phyloP scores from a whole-genome alignment of 352 stramenopile genomes.

The Globisporangium lucens region DNA sequence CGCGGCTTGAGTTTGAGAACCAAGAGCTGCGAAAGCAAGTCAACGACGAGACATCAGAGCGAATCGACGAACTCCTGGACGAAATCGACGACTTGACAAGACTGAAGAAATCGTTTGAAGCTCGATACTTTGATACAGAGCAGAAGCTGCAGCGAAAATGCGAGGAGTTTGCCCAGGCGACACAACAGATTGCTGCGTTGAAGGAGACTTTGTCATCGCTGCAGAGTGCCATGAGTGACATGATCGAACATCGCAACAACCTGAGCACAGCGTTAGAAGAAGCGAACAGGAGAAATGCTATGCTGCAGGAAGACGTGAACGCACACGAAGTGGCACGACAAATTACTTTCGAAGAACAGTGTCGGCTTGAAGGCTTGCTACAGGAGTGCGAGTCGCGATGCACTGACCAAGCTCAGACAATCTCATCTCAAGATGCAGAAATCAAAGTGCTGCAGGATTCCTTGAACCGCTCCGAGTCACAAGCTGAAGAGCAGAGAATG shows the following conservation, averaged over 20 bases:
- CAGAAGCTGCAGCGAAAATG: slow-evolving; percentile 18
- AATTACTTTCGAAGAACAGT: background rate
- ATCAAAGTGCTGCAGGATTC: background rate
- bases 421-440: background rate
- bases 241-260: background rate
- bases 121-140: slow-evolving; percentile 57
- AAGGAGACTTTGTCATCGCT: background rate
- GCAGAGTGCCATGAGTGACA: background rate
- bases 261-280: background rate
- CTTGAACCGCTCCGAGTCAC: background rate
- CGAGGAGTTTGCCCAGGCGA: slow-evolving; percentile 12
- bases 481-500: background rate
- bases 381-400: background rate
- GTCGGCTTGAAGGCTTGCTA: background rate
- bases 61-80: slow-evolving; percentile 55
- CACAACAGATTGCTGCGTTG: slow-evolving; percentile 4
- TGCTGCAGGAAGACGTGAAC: slow-evolving; percentile 2
- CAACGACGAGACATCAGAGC: slow-evolving; percentile 45
- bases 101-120: slow-evolving; percentile 72
- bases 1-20: slow-evolving; percentile 61
- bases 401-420: background rate
- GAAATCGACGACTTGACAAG: slow-evolving; percentile 50
- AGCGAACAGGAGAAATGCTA: background rate
- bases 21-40: slow-evolving; percentile 42
- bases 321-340: slow-evolving; percentile 1